Base-by-base conservation (phyloP, 2,329 filamentous ascomycete genomes). In the Ascochyta koolunga region DNA sequence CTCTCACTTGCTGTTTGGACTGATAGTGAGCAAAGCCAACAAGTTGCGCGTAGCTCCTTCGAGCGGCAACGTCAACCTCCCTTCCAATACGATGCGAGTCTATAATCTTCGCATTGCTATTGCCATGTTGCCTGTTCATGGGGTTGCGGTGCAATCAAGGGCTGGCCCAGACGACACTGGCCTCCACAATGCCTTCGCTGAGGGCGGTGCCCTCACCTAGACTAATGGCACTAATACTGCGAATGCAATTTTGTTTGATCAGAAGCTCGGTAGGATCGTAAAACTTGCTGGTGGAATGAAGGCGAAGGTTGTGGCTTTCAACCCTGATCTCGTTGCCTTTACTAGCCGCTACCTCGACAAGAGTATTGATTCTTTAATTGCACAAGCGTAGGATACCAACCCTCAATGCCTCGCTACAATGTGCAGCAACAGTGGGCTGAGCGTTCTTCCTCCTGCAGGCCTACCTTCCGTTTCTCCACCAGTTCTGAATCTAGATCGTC, bases 1-100 rank as follows among this genome's bases (percentile, higher is more conserved):
- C 6, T 57, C 70, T 29, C 65, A 72, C 7, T 58, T 76, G 5
- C 59, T 77, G 18, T 69, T 75, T 46, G 72, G 72, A n/a, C 67
- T 74, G 32, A 57, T 75, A 18, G 54, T 74, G 2, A 71, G 74
- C 49, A 74, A 71, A 52, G 70, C 66, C 21, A 67, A 64, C 32
- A 56, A 66, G 19, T 32, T 66, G 10, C 55, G 56, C n/a, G 43
- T 61, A 4, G 43, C 60, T 2, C 42, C 40, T 24, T 60, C 31
- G n/a, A 43, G 48, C 0, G 9, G 46, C n/a, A 15, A 52, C n/a
- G 22, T 22, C 4, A 15, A 9, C 7, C 37, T 61, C 13, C 45
- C 64, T 7, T 71, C 71, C 43, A 57, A 70, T 15, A 29, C 50
- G 1, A 62, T 71, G 40, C 52, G 62, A 37, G 60, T 61, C 3